These are phyloP conservation scores for Acanthamoeba triangularis DNA, from an alignment of 208 protist genomes.

Conservation along the genomic window DNA sequence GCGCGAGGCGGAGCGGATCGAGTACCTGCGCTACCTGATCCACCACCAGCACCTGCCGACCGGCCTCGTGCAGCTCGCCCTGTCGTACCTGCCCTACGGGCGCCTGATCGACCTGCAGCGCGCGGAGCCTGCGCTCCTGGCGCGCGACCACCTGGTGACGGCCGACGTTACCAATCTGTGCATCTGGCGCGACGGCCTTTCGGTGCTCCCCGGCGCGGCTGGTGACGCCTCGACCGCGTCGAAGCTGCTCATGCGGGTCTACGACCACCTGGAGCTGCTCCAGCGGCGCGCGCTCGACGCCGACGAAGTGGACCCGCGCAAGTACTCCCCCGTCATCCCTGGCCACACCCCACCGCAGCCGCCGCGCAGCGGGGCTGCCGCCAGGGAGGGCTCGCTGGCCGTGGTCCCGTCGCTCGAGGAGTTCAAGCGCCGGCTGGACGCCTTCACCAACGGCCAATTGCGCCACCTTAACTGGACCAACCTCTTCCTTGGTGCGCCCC, in stretches of 20 bases:
- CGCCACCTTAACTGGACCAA: neutral
- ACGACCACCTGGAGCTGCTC: neutral
- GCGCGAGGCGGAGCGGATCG: neutral
- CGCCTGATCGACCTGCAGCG: neutral
- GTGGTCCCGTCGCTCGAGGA: slow-evolving; percentile 12
- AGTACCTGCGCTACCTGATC: neutral
- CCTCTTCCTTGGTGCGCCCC: neutral
- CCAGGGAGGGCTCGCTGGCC: neutral
- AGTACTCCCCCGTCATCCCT: neutral
- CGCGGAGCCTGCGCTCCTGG: neutral
- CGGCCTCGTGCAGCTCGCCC: neutral
- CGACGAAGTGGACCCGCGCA: neutral
- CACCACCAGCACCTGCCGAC: neutral
- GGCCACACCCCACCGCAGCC: neutral
- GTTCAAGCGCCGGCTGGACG: slow-evolving; percentile 19
- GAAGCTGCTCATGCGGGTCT: neutral
- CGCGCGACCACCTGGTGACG: neutral
- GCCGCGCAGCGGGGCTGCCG: too few relatives aligned
- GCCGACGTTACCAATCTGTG: neutral
- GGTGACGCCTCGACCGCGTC: neutral
- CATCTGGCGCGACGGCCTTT: neutral
- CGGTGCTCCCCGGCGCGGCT: neutral
- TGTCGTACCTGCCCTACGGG: neutral
- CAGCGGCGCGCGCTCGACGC: neutral
- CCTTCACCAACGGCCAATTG: slow-evolving; percentile 25